phyloP scores from a whole-genome alignment of 2,329 filamentous ascomycete genomes.

The Cytospora leucostoma region DNA sequence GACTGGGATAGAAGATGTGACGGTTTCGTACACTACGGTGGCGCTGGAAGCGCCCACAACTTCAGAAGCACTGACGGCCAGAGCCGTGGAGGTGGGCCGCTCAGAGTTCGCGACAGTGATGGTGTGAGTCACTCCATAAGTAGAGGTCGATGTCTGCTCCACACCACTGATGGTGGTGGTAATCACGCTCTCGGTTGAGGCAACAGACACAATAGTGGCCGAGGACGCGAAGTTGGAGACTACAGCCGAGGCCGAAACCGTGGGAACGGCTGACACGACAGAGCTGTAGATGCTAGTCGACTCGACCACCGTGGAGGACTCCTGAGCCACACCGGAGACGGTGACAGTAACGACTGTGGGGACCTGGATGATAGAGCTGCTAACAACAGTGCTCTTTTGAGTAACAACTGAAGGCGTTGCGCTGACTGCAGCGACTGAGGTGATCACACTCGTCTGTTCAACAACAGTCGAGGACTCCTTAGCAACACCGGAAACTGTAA shows the following conservation, averaged over 20 bases:
- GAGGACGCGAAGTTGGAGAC: slow-evolving; percentile 7
- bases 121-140: slow-evolving; percentile 12
- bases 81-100: neutral
- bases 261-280: neutral
- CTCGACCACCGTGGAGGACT: slow-evolving; percentile 2
- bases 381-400: neutral
- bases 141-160: slow-evolving; percentile 10
- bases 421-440: neutral
- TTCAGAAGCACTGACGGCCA: neutral
- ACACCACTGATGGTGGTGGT: slow-evolving; percentile 14
- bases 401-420: neutral
- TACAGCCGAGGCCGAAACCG: neutral
- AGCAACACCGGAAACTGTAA: slow-evolving; percentile 13
- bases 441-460: neutral
- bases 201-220: slow-evolving; percentile 12
- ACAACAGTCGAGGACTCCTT: slow-evolving; percentile 4
- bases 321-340: slow-evolving; percentile 6
- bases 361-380: slow-evolving; percentile 7
- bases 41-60: neutral
- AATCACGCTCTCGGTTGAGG: slow-evolving; percentile 10
- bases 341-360: slow-evolving; percentile 17
- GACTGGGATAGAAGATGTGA: slow-evolving; percentile 21
- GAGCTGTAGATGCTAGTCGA: slow-evolving; percentile 6
- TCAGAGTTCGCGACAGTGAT: neutral
- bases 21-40: slow-evolving; percentile 10